Percentiles rank a stretch among this genome's conserved stretches.
These are phyloP conservation scores for Fraxinus albicans DNA, from an alignment of 305 asterid species.

Conservation along the genomic window DNA sequence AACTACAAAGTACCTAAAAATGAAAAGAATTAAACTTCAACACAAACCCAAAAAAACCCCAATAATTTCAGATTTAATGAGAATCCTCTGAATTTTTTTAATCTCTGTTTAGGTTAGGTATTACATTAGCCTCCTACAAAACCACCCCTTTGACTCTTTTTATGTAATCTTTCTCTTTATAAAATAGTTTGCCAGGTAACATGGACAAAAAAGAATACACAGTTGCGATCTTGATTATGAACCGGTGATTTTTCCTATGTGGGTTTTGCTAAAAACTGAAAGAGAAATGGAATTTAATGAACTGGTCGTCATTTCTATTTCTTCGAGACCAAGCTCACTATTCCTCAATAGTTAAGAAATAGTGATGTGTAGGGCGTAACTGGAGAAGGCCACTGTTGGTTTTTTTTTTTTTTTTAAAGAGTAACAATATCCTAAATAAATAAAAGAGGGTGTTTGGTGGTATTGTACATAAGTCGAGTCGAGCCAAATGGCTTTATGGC, in stretches of 20 bases:
- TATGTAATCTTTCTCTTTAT: neutral
- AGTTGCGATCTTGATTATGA: neutral
- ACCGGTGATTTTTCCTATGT: neutral
- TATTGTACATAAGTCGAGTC: too few relatives aligned
- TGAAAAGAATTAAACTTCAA: neutral
- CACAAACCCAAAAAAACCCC: neutral
- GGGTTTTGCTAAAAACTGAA: neutral
- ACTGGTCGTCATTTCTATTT: neutral
- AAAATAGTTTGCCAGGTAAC: neutral
- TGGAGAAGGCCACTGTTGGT: too few relatives aligned
- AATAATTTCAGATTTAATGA: constrained; percentile 19
- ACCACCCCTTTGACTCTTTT: neutral
- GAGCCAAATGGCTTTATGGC: too few relatives aligned
- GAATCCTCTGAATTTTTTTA: constrained; percentile 1
- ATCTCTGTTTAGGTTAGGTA: neutral
- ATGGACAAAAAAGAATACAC: neutral
- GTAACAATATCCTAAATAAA: too few relatives aligned
- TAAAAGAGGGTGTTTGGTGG: too few relatives aligned
- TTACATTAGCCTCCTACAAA: neutral
- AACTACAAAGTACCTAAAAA: neutral
- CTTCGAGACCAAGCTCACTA: too few relatives aligned
- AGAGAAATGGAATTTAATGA: neutral
- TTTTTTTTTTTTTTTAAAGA: too few relatives aligned
- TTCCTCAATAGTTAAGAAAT: too few relatives aligned
- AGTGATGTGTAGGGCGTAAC: too few relatives aligned